phyloP scores from a whole-genome alignment of 139 green algal genomes.

The Haematococcus sp. region DNA sequence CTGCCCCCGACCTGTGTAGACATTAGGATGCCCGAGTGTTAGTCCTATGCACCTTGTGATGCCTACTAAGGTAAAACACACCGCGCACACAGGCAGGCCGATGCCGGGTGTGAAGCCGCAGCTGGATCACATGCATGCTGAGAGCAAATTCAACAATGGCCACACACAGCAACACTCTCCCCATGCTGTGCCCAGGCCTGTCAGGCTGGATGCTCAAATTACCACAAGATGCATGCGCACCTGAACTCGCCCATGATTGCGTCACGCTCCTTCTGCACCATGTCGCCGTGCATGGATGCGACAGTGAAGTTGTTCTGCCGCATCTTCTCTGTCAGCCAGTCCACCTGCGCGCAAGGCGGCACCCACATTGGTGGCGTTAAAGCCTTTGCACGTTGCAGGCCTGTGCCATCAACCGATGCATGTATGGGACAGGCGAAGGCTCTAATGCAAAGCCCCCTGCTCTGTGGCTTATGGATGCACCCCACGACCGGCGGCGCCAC shows the following conservation, averaged over 20 bases:
- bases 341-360: constrained; percentile 54
- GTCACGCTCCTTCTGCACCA: constrained; percentile 98
- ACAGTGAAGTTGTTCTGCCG: constrained; percentile 98
- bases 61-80: too few relatives aligned
- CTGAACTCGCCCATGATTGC: constrained; percentile 97
- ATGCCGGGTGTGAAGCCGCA: background rate
- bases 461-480: too few relatives aligned
- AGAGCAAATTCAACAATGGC: too few relatives aligned
- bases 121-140: background rate
- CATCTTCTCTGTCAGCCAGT: constrained; percentile 99
- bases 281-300: constrained; percentile 96
- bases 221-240: too few relatives aligned
- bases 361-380: too few relatives aligned
- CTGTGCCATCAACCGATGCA: too few relatives aligned
- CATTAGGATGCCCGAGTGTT: background rate
- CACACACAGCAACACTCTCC: background rate
- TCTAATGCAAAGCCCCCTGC: too few relatives aligned
- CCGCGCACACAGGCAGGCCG: background rate
- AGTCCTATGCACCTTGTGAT: background rate
- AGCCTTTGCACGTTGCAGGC: too few relatives aligned
- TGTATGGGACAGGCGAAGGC: too few relatives aligned
- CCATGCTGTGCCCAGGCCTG: background rate
- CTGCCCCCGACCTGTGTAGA: constrained; percentile 59
- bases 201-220: background rate
- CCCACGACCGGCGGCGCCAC: too few relatives aligned